Percentiles rank a stretch among this genome's conserved stretches.
These are phyloP conservation scores for Rhipidocladum racemiflorum DNA, from an alignment of 176 grass and related monocot species.

Conservation along the genomic window DNA sequence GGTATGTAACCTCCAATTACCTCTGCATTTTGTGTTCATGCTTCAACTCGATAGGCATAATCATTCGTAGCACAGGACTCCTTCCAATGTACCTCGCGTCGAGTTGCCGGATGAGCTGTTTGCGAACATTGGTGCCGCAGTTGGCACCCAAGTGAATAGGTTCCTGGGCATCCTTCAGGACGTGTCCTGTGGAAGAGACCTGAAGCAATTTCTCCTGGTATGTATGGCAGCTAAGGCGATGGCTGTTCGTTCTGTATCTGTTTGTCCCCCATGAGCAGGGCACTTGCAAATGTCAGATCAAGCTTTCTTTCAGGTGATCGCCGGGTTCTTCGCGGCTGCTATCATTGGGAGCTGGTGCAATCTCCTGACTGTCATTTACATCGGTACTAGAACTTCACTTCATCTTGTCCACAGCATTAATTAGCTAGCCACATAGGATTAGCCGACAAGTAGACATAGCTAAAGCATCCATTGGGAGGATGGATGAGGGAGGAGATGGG, in stretches of 20 bases:
- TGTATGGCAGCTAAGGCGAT: neutral
- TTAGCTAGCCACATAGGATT: no score
- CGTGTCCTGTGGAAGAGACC: constrained; percentile 60
- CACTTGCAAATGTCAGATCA: neutral
- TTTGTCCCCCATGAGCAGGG: neutral
- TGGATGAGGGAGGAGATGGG: no score
- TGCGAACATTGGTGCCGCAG: constrained; percentile 38
- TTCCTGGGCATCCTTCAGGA: constrained; percentile 56
- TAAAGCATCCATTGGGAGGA: no score
- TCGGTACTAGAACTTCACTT: constrained; percentile 43
- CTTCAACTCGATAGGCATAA: neutral
- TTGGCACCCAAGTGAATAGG: constrained; percentile 59
- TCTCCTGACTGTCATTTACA: constrained; percentile 78
- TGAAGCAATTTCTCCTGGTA: constrained; percentile 78
- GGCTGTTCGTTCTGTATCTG: neutral
- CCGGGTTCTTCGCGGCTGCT: constrained; percentile 48
- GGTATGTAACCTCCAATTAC: constrained; percentile 27
- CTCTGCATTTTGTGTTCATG: neutral
- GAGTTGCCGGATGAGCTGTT: constrained; percentile 69
- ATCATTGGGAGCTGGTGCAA: constrained; percentile 83
- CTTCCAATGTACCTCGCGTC: constrained; percentile 50
- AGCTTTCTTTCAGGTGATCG: constrained; percentile 51
- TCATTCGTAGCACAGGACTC: constrained; percentile 28
- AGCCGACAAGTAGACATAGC: no score
- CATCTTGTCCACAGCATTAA: neutral